Evolutionary conservation across 345 rosid species (phyloP).

Genomic region (Rhodamnia argentea): DNA sequence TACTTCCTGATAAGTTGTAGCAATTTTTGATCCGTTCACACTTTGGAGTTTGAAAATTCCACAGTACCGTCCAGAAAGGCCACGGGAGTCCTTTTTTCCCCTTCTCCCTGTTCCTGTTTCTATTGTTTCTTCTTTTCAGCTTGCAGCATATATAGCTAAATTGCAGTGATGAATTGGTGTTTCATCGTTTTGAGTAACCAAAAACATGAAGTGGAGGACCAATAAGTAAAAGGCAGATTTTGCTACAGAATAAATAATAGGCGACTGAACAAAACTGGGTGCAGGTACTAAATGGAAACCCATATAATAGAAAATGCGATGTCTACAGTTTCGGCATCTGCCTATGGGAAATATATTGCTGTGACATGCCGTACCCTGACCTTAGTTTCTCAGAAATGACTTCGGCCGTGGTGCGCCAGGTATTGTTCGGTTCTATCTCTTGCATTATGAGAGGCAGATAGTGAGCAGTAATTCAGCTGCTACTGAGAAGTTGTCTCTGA

Average conservation of each 20-base stretch:
- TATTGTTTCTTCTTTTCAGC: background rate
- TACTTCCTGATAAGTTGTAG: background rate
- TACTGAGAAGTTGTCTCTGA: background rate
- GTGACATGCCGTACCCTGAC: constrained; percentile 98
- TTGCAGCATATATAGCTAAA: background rate
- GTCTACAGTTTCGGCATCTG: constrained; percentile 97
- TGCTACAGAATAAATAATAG: background rate
- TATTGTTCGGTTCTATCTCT: background rate
- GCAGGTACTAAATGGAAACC: constrained; percentile 93
- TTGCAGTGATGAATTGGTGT: background rate
- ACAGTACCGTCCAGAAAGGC: background rate
- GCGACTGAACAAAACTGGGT: constrained; percentile 8
- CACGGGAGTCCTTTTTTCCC: background rate
- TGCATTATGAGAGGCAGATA: background rate
- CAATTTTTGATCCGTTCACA: background rate
- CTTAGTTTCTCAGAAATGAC: constrained; percentile 95
- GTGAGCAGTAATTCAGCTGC: background rate
- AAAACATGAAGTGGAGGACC: background rate
- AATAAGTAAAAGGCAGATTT: background rate
- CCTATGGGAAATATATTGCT: constrained; percentile 96
- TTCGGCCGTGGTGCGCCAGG: constrained; percentile 96
- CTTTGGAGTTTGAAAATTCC: background rate
- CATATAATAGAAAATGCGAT: constrained; percentile 94
- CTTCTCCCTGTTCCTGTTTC: background rate
- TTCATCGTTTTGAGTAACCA: background rate